These are phyloP conservation scores for Myrica gale DNA, from an alignment of 306 rosid species.

Conservation along the genomic window DNA sequence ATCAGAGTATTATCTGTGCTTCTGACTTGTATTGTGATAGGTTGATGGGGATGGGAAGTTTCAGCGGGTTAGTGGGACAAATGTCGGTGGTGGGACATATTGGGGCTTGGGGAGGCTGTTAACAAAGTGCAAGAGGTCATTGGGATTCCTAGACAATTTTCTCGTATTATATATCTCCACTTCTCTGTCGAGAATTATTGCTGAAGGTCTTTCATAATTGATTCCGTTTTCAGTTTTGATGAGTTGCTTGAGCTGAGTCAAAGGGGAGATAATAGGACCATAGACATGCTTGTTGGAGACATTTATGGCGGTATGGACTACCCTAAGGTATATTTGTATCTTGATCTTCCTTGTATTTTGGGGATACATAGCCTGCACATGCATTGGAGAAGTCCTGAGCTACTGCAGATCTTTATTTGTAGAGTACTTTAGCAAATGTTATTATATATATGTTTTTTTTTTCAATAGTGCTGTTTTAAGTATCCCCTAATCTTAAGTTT, in stretches of 20 bases:
- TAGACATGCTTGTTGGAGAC: conserved; percentile 99
- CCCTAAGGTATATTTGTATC: conserved; percentile 58
- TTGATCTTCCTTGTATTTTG: conserved; percentile 12
- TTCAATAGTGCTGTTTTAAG: neutral
- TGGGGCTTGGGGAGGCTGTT: conserved; percentile 97
- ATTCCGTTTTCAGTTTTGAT: conserved; percentile 70
- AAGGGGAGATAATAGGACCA: conserved; percentile 81
- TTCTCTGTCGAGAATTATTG: conserved; percentile 25
- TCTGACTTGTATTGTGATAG: conserved; percentile 39
- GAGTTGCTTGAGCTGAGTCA: conserved; percentile 98
- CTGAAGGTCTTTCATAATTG: conserved; percentile 26
- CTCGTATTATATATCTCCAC: conserved; percentile 9
- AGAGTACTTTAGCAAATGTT: conserved; percentile 14
- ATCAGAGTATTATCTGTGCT: conserved; percentile 21
- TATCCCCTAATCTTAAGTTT: conserved; percentile 26
- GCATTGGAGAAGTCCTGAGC: conserved; percentile 1
- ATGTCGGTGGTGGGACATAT: conserved; percentile 99
- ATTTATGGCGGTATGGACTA: conserved; percentile 98
- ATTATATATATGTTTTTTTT: conserved; percentile 17
- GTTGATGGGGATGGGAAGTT: conserved; percentile 97
- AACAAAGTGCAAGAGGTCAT: conserved; percentile 93
- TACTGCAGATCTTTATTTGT: neutral
- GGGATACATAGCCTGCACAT: neutral
- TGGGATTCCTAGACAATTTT: conserved; percentile 14
- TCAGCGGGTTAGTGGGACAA: conserved; percentile 96